Base-by-base conservation (phyloP, 1,284 basidiomycete genomes). In the Fomitopsis palustris region DNA sequence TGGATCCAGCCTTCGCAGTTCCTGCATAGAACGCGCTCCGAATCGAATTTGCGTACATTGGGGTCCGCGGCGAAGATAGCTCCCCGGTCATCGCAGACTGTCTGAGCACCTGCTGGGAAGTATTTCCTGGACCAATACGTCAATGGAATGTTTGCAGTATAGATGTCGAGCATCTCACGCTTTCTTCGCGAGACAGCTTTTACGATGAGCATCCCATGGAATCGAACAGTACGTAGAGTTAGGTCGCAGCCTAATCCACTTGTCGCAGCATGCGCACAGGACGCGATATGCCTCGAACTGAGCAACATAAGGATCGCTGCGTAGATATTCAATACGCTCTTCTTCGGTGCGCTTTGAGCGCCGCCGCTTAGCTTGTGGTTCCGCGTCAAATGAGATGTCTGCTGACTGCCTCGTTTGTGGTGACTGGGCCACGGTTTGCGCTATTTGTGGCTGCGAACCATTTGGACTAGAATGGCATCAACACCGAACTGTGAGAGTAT, bases 141-240 rank as follows among this genome's bases (percentile, higher is more conserved):
- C 47, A 27, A 33, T 14, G 27, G 21, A 7, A 4, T 57, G 53
- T 10, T 31, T 43, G 25, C n/a, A 53, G 38, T 52, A 27, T n/a
- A 23, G 35, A 54, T 3, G 17, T 38, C 53, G 61, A 31, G 45
- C 33, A 47, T 69, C 79, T 70, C 63, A 87, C 86, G 82, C 79
- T 70, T 86, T 87, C 74, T 88, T 90, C 2, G 86, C 83, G 53
- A 92, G 73, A 70, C 88, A 91, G 68, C 86, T 88, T 74, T 83
- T 84, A 55, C 88, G 76, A 67, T 92, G 89, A 10, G 87, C 89
- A 66, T 91, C 89, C 89, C 90, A 92, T 0, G 89, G 89, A 59
- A 91, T 90, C n/a, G 85, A 87, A 70, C 89, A 92, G 67, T 90
- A 92, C 0, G 89, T 90, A 56, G 88, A 90, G 70, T 92, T 92